Evolutionary conservation across 352 stramenopile genomes (phyloP).

Genomic region (Globisporangium middletonii): DNA sequence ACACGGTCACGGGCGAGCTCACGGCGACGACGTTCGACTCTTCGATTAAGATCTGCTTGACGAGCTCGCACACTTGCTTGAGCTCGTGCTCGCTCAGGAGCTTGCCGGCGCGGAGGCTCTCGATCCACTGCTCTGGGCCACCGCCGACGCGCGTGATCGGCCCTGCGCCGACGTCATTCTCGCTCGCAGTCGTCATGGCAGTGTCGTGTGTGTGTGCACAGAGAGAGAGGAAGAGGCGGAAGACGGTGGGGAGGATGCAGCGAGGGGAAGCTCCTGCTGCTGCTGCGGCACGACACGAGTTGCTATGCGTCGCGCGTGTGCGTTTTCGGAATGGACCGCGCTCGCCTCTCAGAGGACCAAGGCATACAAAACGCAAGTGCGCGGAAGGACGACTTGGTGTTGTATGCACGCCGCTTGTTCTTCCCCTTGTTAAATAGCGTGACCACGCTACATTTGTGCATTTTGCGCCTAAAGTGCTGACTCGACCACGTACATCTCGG

Average conservation of each 20-base stretch:
- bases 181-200: constrained; percentile 42
- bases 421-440: no score
- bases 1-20: constrained; percentile 86
- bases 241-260: neutral
- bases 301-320: neutral
- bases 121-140: constrained; percentile 83
- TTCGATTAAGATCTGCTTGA: constrained; percentile 89
- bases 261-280: neutral
- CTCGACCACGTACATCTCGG: no score
- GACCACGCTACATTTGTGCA: no score
- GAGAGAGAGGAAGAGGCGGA: neutral
- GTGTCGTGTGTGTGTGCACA: neutral
- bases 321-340: constrained; percentile 1
- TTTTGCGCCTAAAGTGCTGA: no score
- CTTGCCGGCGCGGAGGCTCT: constrained; percentile 68
- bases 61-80: constrained; percentile 87
- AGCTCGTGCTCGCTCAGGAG: constrained; percentile 84
- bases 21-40: constrained; percentile 90
- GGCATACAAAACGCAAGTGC: no score
- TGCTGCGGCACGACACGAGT: neutral
- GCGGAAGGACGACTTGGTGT: no score
- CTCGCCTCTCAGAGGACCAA: no score
- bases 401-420: no score
- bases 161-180: constrained; percentile 40
- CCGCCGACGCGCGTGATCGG: constrained; percentile 52